Percentiles rank a stretch among this genome's conserved stretches.
These are phyloP conservation scores for Hagleromyces aurorensis DNA, from an alignment of 805 yeast genomes.

Conservation along the genomic window DNA sequence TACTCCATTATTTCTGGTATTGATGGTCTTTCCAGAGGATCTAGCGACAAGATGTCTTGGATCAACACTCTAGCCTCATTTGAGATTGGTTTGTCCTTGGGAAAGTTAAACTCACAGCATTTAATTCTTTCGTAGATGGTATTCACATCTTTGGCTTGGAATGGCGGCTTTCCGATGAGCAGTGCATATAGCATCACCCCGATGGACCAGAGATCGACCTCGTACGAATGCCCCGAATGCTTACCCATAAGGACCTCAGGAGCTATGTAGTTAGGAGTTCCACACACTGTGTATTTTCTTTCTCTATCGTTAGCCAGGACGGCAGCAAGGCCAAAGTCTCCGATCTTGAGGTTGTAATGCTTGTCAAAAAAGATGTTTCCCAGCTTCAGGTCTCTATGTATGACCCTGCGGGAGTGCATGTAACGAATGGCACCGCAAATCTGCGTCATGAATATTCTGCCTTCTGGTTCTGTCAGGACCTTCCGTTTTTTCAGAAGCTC, in stretches of 20 bases:
- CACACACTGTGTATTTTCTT: slow-evolving; percentile 90
- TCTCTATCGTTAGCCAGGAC: slow-evolving; percentile 65
- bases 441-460: slow-evolving; percentile 81
- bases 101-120: slow-evolving; percentile 71
- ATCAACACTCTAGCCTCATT: slow-evolving; percentile 68
- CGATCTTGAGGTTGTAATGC: slow-evolving; percentile 88
- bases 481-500: slow-evolving; percentile 82
- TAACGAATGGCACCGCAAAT: slow-evolving; percentile 90
- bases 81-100: slow-evolving; percentile 57
- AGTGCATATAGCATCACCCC: slow-evolving; percentile 95
- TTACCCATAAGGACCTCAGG: slow-evolving; percentile 94
- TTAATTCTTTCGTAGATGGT: slow-evolving; percentile 89
- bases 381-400: slow-evolving; percentile 91
- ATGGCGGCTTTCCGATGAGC: slow-evolving; percentile 92
- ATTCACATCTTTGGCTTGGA: slow-evolving; percentile 91
- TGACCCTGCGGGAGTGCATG: slow-evolving; percentile 84
- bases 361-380: slow-evolving; percentile 95
- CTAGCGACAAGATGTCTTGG: slow-evolving; percentile 60
- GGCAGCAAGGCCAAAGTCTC: slow-evolving; percentile 98
- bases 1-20: slow-evolving; percentile 71
- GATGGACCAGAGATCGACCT: slow-evolving; percentile 95
- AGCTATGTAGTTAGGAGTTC: slow-evolving; percentile 97
- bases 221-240: slow-evolving; percentile 81
- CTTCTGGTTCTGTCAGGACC: slow-evolving; percentile 84
- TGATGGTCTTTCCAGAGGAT: slow-evolving; percentile 77